phyloP scores from a whole-genome alignment of 257 asterid species.

The Solanum chiquidenum region DNA sequence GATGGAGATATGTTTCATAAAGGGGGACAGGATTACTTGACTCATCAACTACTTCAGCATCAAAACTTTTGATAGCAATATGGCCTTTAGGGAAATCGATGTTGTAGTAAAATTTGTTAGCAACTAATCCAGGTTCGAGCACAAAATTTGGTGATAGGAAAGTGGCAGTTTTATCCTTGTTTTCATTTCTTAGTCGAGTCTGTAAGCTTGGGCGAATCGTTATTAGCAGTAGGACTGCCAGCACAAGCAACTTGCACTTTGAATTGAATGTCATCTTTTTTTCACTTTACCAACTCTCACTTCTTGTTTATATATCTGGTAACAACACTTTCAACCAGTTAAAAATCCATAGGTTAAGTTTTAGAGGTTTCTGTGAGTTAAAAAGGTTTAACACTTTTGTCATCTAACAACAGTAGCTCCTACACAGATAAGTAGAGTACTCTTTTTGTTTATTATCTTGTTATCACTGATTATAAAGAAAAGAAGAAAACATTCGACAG shows the following conservation, averaged over 20 bases:
- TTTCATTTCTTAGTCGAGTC: constrained; percentile 11
- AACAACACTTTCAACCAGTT: background rate
- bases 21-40: constrained; percentile 55
- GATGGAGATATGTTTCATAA: constrained; percentile 68
- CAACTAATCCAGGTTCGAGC: constrained; percentile 53
- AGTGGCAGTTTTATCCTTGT: constrained; percentile 32
- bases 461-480: background rate
- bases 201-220: constrained; percentile 2
- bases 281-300: background rate
- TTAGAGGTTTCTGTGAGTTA: background rate
- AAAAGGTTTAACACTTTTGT: background rate
- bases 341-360: background rate
- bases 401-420: background rate
- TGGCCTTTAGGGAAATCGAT: constrained; percentile 66
- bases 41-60: constrained; percentile 62
- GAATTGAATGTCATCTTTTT: constrained; percentile 15
- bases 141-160: constrained; percentile 52
- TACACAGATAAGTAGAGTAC: background rate
- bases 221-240: constrained; percentile 15
- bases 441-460: background rate
- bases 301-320: background rate
- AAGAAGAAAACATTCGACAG: background rate
- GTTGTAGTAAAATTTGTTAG: constrained; percentile 32
- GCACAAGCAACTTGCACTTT: constrained; percentile 2
- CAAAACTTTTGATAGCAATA: constrained; percentile 49